Base-by-base conservation (phyloP, 1,284 basidiomycete species). In the Bjerkandera adusta region DNA sequence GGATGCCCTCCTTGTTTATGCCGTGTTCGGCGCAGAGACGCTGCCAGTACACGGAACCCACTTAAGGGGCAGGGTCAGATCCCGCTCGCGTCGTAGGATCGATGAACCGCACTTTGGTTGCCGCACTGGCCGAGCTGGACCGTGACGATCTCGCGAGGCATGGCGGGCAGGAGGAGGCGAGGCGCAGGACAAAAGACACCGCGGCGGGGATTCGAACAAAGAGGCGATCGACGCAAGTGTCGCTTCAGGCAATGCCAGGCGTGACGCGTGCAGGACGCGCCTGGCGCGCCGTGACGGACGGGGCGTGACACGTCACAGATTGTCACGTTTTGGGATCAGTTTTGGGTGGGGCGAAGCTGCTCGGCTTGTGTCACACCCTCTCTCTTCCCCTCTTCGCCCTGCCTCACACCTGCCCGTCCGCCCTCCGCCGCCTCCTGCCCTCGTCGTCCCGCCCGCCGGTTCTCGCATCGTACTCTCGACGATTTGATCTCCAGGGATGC, bases 1-100 rank as follows among this genome's bases (percentile, higher is more conserved):
- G 79, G 50, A 92, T 92, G 34, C 95, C 94, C 57, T 93, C 89
- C 46, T 88, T 88, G 63, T 82, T 93, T 71, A 97, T 97, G 20
- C 95, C 95, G 63, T 97, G 94, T 69, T 97, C 94, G 15, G 91
- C 89, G 58, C 95, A 97, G 20, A 97, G 80, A 45, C 93, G 87
- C 59, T 96, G 92, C 94, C 93, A 97, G 71, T 90, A 97, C 54
- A 91, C 87, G 47, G 89, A 85, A 43, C 89, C 89, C 84, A 93
- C 90, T 91, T 29, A 48, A 45, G 57, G 29, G 22, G 56, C 27
- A 37, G 46, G 48, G 53, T 61, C 53, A 57, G 53, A 53, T 49
- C 34, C 36, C 20, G 29, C 27, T 43, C 41, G 39, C 34, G 38
- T 27, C 38, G 38, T 33, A 44, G 51, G 44, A 39, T 29, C 42